Evolutionary conservation across 768 basidiomycete genomes (phyloP).

Genomic region (Peribolospora baueri): DNA sequence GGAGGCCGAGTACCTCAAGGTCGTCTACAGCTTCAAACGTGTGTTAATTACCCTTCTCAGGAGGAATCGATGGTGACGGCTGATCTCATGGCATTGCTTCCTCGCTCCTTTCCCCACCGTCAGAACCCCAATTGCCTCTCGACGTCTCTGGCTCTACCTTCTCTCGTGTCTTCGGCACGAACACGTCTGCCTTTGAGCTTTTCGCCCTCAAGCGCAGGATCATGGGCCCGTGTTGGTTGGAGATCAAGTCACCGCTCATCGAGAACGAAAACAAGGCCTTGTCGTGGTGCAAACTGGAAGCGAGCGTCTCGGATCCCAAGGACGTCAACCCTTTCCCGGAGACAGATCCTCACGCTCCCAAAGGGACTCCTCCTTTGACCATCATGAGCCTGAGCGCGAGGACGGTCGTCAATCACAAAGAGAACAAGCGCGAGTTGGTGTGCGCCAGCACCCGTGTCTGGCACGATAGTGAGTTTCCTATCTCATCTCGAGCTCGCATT

Average conservation of each 20-base stretch:
- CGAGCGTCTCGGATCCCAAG: conserved; percentile 57
- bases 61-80: background rate
- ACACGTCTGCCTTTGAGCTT: conserved; percentile 73
- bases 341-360: conserved; percentile 39
- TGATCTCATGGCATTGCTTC: background rate
- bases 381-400: conserved; percentile 69
- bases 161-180: conserved; percentile 66
- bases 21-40: conserved; percentile 75
- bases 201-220: conserved; percentile 88
- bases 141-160: conserved; percentile 62
- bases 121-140: conserved; percentile 50
- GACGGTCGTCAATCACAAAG: conserved; percentile 76
- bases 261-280: conserved; percentile 46
- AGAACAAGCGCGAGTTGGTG: conserved; percentile 82
- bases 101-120: background rate
- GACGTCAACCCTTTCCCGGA: conserved; percentile 64
- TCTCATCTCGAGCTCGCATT: background rate
- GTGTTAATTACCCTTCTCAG: conserved; percentile 13
- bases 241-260: conserved; percentile 48
- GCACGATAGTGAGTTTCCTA: conserved; percentile 32
- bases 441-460: conserved; percentile 64
- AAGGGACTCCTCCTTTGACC: conserved; percentile 66
- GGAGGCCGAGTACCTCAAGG: conserved; percentile 72
- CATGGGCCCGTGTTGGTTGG: conserved; percentile 96
- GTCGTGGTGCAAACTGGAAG: conserved; percentile 94